phyloP scores from a whole-genome alignment of 768 basidiomycete genomes.

The Russula sp. region DNA sequence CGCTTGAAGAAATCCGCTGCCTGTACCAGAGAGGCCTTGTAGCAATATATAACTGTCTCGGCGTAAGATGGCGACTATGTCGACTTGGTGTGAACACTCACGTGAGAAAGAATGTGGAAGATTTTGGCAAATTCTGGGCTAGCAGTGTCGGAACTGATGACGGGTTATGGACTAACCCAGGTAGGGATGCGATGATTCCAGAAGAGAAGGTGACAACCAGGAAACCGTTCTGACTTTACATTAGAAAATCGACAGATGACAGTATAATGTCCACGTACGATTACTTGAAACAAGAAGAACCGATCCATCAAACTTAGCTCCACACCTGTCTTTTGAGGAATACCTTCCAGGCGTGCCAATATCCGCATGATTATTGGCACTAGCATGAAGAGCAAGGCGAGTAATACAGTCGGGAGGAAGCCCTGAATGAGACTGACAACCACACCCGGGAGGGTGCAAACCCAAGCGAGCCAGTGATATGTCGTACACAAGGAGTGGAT shows the following conservation, averaged over 20 bases:
- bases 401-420: constrained; percentile 81
- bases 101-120: constrained; percentile 91
- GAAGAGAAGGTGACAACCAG: constrained; percentile 83
- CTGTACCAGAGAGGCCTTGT: constrained; percentile 76
- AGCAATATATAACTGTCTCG: constrained; percentile 62
- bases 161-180: constrained; percentile 62
- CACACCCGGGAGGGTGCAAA: constrained; percentile 64
- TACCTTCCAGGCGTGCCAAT: constrained; percentile 85
- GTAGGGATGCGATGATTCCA: constrained; percentile 74
- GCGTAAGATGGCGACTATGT: background rate
- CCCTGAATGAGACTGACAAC: constrained; percentile 86
- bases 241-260: background rate
- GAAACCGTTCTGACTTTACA: constrained; percentile 74
- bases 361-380: constrained; percentile 80
- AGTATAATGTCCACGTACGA: constrained; percentile 49
- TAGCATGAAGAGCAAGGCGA: constrained; percentile 90
- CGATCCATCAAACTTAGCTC: constrained; percentile 91
- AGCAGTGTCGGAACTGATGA: constrained; percentile 67
- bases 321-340: constrained; percentile 79
- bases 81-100: constrained; percentile 37
- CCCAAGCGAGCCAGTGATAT: constrained; percentile 76
- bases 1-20: constrained; percentile 76
- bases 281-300: constrained; percentile 88
- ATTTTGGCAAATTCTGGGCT: constrained; percentile 73
- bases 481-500: constrained; percentile 62